These are phyloP conservation scores for Sugiyamaella floridensis DNA, from an alignment of 805 yeast species.

Conservation along the genomic window DNA sequence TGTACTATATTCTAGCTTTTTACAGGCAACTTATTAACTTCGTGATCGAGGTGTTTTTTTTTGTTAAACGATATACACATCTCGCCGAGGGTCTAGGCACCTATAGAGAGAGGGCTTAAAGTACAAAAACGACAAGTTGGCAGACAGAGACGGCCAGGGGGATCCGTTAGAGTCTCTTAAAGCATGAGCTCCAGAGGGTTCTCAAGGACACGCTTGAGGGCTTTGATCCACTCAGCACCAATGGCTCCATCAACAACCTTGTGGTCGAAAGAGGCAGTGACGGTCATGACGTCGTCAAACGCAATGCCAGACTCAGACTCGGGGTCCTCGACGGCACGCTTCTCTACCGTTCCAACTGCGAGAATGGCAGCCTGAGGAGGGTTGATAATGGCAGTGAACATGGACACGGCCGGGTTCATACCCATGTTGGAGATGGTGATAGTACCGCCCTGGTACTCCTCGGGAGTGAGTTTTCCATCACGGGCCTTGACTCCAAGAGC, in stretches of 20 bases:
- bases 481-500: constrained; percentile 95
- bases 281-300: constrained; percentile 82
- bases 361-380: constrained; percentile 95
- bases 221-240: constrained; percentile 95
- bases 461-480: constrained; percentile 85
- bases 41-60: too few relatives aligned
- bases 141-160: too few relatives aligned
- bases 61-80: too few relatives aligned
- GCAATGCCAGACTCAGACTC: constrained; percentile 86
- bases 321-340: constrained; percentile 88
- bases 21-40: too few relatives aligned
- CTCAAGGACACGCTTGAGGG: constrained; percentile 83
- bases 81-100: too few relatives aligned
- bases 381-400: constrained; percentile 95
- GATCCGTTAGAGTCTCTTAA: constrained; percentile 33
- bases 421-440: constrained; percentile 98
- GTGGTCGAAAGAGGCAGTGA: constrained; percentile 98
- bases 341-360: constrained; percentile 90
- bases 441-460: constrained; percentile 99
- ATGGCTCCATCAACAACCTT: constrained; percentile 96
- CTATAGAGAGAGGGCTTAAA: too few relatives aligned
- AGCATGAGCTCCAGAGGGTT: constrained; percentile 91
- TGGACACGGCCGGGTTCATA: constrained; percentile 89
- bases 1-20: neutral
- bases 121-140: too few relatives aligned